Percentiles rank a stretch among this genome's conserved stretches.
Conservation (phyloP, 176 grass and related monocot genomes). For the Eleusine indica region DNA sequence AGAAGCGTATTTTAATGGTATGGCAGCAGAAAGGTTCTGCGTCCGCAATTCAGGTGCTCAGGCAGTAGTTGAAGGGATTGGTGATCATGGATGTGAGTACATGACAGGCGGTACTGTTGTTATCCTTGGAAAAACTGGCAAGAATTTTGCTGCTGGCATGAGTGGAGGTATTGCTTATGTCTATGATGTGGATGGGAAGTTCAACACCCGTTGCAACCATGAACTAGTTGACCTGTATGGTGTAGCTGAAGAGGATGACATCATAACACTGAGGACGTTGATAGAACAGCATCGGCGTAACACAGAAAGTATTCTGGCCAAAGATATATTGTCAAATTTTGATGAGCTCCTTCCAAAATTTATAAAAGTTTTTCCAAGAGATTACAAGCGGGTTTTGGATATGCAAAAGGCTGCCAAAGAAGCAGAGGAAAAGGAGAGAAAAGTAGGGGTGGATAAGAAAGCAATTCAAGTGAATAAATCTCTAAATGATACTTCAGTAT, state of each 20-base stretch:
- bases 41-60: constrained; percentile 75
- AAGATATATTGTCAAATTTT: constrained; percentile 56
- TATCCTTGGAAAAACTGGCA: constrained; percentile 71
- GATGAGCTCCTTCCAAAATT: constrained; percentile 54
- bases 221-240: constrained; percentile 61
- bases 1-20: constrained; percentile 68
- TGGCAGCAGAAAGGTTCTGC: constrained; percentile 74
- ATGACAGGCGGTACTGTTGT: constrained; percentile 73
- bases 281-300: constrained; percentile 65
- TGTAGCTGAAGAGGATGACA: constrained; percentile 64
- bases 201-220: constrained; percentile 52
- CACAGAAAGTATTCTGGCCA: constrained; percentile 53
- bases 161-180: constrained; percentile 71
- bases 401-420: constrained; percentile 39
- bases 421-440: constrained; percentile 21
- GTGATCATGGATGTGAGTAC: constrained; percentile 79
- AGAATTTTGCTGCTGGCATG: constrained; percentile 78
- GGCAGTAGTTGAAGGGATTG: constrained; percentile 71
- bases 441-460: constrained; percentile 40
- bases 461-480: constrained; percentile 42
- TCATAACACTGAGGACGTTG: constrained; percentile 55
- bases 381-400: constrained; percentile 65
- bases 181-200: constrained; percentile 62
- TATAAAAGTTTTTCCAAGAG: constrained; percentile 68
- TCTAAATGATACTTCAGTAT: constrained; percentile 41